Base-by-base conservation (phyloP, 106 monocot species). In the Iris macrosiphon region DNA sequence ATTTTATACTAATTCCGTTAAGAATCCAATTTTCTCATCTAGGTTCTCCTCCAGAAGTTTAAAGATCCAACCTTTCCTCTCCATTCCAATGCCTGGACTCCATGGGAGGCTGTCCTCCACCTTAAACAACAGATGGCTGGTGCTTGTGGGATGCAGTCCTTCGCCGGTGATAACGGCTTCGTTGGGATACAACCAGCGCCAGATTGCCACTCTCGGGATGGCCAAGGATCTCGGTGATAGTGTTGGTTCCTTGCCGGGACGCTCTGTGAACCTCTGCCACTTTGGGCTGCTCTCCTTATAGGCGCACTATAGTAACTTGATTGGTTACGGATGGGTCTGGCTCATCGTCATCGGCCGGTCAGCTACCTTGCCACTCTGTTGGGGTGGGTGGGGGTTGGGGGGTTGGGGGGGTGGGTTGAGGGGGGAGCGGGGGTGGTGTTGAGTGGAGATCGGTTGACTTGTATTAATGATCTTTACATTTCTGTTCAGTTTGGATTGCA, bases 241-340 rank as follows among this genome's bases (percentile, higher is more conserved):
- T 56, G 65, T 82, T 18, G 86, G 92, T 4, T 73, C 86, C 61
- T 45, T 86, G 50, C 92, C 12, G 92, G 76, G 32, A 66, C 54
- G 25, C 71, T 92, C 50, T 73, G 69, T 24, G 82, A 82, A 41
- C 26, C 63, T 28, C 56, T 85, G 18, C 82, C 86, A 0, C 63
- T 86, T 30, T 92, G 86, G 86, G 69, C 67, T 7, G 62, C 79
- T 18, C 66, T 92, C 9, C 67, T 92, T 27, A 43, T 92, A 24
- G 92, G 92, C 2, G 63, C 79, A 3, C 14, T 83, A 4, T 73
- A 92, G 68, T n/a, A 87, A 78, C 41, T 62, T 92, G 15, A 18
- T 92, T 43, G 92, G 92, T 0, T 92, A 92, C 39, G 92, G 92
- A 6, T 87, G 69, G 79, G 71, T 92, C 21, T 92, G 75, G 82